Evolutionary conservation across 345 rosid genomes (phyloP).

Genomic region (Euclidium syriacum): DNA sequence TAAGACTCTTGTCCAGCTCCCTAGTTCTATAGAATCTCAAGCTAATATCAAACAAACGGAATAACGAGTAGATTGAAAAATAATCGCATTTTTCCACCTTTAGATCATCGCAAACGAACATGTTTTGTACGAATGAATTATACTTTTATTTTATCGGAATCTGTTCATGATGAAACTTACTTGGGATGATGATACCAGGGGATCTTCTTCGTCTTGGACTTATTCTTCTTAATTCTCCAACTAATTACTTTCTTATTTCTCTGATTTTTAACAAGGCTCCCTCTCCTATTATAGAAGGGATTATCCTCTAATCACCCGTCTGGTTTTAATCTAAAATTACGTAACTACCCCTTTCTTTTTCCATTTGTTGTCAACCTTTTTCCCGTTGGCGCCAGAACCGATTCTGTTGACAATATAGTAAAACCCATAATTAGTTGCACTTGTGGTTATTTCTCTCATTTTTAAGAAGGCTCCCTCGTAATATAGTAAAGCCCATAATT

Average conservation of each 20-base stretch:
- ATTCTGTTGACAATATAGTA: no score
- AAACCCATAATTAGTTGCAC: no score
- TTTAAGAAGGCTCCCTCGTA: no score
- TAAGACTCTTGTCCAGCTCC: no score
- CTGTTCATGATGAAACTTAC: constrained; percentile 16
- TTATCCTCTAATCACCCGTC: not conserved
- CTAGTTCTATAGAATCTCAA: not conserved
- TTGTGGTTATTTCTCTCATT: no score
- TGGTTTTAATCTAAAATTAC: constrained; percentile 5
- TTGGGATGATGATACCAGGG: constrained; percentile 7
- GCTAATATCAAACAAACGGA: not conserved
- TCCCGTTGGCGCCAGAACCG: constrained; percentile 23
- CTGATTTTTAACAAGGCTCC: constrained; percentile 1
- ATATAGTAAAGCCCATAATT: no score
- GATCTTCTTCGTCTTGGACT: constrained; percentile 7
- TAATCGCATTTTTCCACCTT: not conserved
- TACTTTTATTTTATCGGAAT: not conserved
- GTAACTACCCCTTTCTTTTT: constrained; percentile 14
- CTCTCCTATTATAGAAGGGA: constrained; percentile 16
- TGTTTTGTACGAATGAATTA: not conserved
- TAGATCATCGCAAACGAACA: not conserved
- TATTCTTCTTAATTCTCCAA: constrained; percentile 10
- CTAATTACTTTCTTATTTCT: not conserved
- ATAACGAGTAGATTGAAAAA: not conserved
- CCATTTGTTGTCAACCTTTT: not conserved